These are phyloP conservation scores for Pichia sp. DNA, from an alignment of 1,139 yeast genomes.

Conservation along the genomic window DNA sequence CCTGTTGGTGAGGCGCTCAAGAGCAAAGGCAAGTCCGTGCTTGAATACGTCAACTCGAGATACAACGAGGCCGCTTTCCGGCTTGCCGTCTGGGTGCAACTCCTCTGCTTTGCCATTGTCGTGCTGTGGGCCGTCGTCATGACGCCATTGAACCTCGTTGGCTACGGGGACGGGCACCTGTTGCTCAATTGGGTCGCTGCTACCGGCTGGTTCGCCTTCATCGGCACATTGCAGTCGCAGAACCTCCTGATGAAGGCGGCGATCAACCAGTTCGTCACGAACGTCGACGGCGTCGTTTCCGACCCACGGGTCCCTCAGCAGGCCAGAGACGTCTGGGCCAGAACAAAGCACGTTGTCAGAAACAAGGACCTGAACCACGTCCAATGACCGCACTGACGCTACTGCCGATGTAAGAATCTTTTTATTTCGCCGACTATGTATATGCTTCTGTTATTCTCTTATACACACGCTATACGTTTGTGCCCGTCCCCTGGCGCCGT, in stretches of 20 bases:
- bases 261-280: slow-evolving; percentile 66
- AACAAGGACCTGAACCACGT: slow-evolving; percentile 6
- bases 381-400: background rate
- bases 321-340: slow-evolving; percentile 58
- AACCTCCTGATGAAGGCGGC: slow-evolving; percentile 70
- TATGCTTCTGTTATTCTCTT: background rate
- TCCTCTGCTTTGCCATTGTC: background rate
- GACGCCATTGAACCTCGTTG: slow-evolving; percentile 17
- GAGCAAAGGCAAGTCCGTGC: slow-evolving; percentile 16
- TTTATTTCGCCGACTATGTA: too few relatives aligned
- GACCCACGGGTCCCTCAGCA: slow-evolving; percentile 55
- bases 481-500: background rate
- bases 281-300: slow-evolving; percentile 61
- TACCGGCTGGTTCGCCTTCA: slow-evolving; percentile 37
- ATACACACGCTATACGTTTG: background rate
- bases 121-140: slow-evolving; percentile 12
- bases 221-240: slow-evolving; percentile 74
- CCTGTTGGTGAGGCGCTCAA: slow-evolving; percentile 43
- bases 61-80: slow-evolving; percentile 12
- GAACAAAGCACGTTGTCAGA: slow-evolving; percentile 37
- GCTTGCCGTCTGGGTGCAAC: slow-evolving; percentile 14
- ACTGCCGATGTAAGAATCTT: too few relatives aligned
- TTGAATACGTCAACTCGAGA: slow-evolving; percentile 8
- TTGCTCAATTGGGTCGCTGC: slow-evolving; percentile 11
- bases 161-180: slow-evolving; percentile 18